Evolutionary conservation across 2,329 filamentous ascomycete genomes (phyloP).

Genomic region (Phialophora expanda): DNA sequence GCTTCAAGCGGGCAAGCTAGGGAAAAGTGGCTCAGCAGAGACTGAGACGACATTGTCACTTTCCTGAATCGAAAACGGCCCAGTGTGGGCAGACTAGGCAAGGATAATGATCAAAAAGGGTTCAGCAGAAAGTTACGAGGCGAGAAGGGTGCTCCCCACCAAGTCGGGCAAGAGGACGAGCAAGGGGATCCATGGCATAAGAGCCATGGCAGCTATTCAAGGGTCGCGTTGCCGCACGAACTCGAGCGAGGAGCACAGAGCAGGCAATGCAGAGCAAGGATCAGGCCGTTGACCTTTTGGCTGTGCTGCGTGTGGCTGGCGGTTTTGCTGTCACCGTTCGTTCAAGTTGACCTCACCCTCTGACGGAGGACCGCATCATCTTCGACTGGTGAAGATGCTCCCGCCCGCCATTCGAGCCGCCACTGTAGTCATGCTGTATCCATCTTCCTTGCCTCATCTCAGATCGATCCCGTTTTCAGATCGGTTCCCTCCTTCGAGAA

Average conservation of each 20-base stretch:
- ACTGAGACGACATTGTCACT: conserved; percentile 1
- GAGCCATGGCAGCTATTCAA: not conserved
- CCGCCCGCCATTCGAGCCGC: conserved; percentile 9
- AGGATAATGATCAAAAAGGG: conserved; percentile 1
- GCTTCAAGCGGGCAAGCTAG: conserved; percentile 6
- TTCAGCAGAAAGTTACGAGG: conserved; percentile 6
- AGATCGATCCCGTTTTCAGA: conserved; percentile 17
- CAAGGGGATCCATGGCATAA: not conserved
- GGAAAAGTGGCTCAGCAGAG: conserved; percentile 1
- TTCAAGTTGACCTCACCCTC: not conserved
- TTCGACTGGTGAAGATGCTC: not conserved
- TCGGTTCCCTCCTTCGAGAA: conserved; percentile 28
- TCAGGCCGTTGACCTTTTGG: not conserved
- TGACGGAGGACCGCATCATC: not conserved
- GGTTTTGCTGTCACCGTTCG: not conserved
- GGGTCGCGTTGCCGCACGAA: not conserved
- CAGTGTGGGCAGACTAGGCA: not conserved
- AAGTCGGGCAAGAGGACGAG: not conserved
- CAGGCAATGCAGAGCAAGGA: not conserved
- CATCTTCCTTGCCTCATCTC: conserved; percentile 11
- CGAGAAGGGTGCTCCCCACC: not conserved
- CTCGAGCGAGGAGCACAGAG: not conserved
- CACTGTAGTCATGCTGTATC: conserved; percentile 11
- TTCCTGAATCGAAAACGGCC: conserved; percentile 1
- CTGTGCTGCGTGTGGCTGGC: not conserved